Conservation (phyloP, 495 filamentous ascomycete genomes). For the Cercophora newfieldiana region DNA sequence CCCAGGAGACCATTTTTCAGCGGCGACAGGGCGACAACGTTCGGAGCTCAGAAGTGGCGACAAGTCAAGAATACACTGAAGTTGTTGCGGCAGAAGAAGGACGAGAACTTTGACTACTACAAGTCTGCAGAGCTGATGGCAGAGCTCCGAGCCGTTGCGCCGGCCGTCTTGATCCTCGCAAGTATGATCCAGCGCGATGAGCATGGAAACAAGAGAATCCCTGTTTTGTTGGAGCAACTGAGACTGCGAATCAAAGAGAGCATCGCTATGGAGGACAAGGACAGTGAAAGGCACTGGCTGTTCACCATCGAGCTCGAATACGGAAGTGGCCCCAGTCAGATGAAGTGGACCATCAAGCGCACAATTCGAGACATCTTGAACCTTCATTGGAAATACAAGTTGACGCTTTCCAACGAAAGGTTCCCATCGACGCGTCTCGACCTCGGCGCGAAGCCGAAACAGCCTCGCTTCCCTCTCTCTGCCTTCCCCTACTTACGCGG, state of each 20-base stretch:
- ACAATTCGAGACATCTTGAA: slow-evolving; percentile 88
- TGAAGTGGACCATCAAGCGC: slow-evolving; percentile 95
- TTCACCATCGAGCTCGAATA: slow-evolving; percentile 96
- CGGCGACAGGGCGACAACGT: slow-evolving; percentile 69
- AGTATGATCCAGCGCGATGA: slow-evolving; percentile 98
- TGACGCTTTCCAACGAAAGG: slow-evolving; percentile 77
- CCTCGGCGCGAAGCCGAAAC: slow-evolving; percentile 55
- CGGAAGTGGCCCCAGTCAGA: slow-evolving; percentile 88
- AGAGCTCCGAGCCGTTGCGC: slow-evolving; percentile 86
- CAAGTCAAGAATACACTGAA: slow-evolving; percentile 83
- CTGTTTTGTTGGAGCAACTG: slow-evolving; percentile 91
- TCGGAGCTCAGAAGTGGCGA: slow-evolving; percentile 82
- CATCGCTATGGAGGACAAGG: slow-evolving; percentile 55
- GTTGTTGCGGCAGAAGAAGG: slow-evolving; percentile 77
- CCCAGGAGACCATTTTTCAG: slow-evolving; percentile 52
- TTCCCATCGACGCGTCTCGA: slow-evolving; percentile 53
- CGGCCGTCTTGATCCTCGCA: slow-evolving; percentile 87
- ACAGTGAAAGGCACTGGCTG: slow-evolving; percentile 76
- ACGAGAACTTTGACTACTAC: slow-evolving; percentile 84
- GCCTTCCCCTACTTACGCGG: slow-evolving; percentile 90
- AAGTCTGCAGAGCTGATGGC: slow-evolving; percentile 97
- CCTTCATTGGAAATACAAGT: slow-evolving; percentile 87
- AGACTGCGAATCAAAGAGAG: slow-evolving; percentile 86
- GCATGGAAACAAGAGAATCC: slow-evolving; percentile 90
- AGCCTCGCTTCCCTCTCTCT: slow-evolving; percentile 84